Percentiles rank a stretch among this genome's conserved stretches.
These are phyloP conservation scores for Oenanthe sinensis DNA, from an alignment of 129 eudicot genomes.

Conservation along the genomic window DNA sequence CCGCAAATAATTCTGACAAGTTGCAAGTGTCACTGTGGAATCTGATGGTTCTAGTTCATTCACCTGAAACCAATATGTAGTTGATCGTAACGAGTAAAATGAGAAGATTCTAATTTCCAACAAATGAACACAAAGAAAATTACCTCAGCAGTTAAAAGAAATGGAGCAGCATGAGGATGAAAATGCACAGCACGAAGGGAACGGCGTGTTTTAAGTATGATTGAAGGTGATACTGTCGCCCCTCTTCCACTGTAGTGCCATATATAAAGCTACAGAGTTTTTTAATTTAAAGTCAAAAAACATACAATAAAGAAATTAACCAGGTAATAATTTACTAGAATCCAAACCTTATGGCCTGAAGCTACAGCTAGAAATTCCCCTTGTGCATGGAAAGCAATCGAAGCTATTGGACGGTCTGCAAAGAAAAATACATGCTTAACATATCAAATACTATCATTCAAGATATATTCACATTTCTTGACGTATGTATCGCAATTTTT, in stretches of 20 bases:
- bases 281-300: constrained; percentile 1
- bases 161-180: constrained; percentile 91
- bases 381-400: constrained; percentile 92
- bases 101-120: constrained; percentile 5
- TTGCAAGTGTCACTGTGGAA: constrained; percentile 68
- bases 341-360: constrained; percentile 92
- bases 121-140: constrained; percentile 9
- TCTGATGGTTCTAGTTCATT: constrained; percentile 86
- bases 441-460: constrained; percentile 12
- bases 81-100: not conserved
- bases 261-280: constrained; percentile 54
- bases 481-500: not conserved
- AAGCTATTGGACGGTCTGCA: constrained; percentile 96
- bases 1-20: constrained; percentile 68
- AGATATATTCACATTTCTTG: not conserved
- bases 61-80: constrained; percentile 46
- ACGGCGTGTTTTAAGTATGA: constrained; percentile 77
- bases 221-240: constrained; percentile 56
- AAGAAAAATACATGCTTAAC: not conserved
- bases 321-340: not conserved
- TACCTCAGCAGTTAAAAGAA: constrained; percentile 96
- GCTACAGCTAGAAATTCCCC: constrained; percentile 96
- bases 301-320: not conserved
- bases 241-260: constrained; percentile 87
- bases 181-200: constrained; percentile 98